Evolutionary conservation across 768 basidiomycete genomes (phyloP).

Genomic region (Lenzites betulinus): DNA sequence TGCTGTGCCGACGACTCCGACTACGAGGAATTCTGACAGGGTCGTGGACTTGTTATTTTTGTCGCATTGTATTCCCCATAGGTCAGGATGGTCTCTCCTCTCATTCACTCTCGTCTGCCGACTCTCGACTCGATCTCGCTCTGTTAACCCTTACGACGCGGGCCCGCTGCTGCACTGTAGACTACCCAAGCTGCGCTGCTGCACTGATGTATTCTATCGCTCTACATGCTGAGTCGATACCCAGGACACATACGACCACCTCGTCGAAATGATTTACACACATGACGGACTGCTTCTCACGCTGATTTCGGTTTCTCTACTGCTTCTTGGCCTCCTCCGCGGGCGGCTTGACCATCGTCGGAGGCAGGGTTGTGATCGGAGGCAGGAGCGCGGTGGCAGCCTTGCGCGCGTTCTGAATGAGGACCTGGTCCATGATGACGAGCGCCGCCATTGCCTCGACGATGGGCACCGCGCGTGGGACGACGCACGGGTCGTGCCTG

Average conservation of each 20-base stretch:
- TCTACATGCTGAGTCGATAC: constrained; percentile 1
- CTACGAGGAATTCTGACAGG: constrained; percentile 41
- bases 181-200: constrained; percentile 4
- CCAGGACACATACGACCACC: not conserved
- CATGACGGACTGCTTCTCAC: not conserved
- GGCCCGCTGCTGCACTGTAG: constrained; percentile 7
- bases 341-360: constrained; percentile 80
- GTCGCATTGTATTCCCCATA: not conserved
- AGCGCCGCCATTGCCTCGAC: constrained; percentile 97
- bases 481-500: constrained; percentile 96
- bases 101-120: not conserved
- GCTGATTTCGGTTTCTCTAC: not conserved
- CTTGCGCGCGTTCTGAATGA: constrained; percentile 85
- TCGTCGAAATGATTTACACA: not conserved
- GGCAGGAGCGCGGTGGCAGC: constrained; percentile 79
- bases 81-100: not conserved
- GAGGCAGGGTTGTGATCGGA: constrained; percentile 83
- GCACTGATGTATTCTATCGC: constrained; percentile 10
- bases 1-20: constrained; percentile 56
- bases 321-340: not conserved
- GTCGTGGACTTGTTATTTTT: not conserved
- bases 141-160: not conserved
- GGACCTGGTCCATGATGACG: constrained; percentile 91
- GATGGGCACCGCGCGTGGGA: constrained; percentile 95
- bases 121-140: constrained; percentile 1